phyloP scores from a whole-genome alignment of 148 eudicot genomes.

The Rheum nobile region DNA sequence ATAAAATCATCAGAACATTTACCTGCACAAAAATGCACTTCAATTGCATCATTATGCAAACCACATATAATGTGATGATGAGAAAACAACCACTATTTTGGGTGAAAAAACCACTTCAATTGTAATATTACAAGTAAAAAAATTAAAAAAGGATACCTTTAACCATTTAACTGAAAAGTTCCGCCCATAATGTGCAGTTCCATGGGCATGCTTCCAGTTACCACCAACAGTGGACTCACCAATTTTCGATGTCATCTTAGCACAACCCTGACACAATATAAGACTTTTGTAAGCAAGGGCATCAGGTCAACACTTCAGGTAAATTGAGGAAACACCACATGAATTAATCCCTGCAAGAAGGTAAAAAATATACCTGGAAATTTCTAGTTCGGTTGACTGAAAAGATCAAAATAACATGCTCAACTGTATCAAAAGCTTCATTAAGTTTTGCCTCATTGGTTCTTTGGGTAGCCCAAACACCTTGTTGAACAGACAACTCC shows the following conservation, averaged over 20 bases:
- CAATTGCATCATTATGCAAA: background rate
- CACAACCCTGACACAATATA: slow-evolving; percentile 68
- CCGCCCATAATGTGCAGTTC: slow-evolving; percentile 95
- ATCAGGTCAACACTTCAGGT: background rate
- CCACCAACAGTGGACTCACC: slow-evolving; percentile 90
- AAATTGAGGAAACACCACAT: background rate
- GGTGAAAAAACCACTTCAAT: background rate
- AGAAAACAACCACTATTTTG: background rate
- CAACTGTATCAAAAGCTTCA: slow-evolving; percentile 96
- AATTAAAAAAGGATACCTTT: slow-evolving; percentile 36
- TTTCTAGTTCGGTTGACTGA: slow-evolving; percentile 92
- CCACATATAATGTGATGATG: background rate
- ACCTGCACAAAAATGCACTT: background rate
- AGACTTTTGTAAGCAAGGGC: background rate
- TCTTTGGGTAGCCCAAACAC: slow-evolving; percentile 99
- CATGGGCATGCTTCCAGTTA: slow-evolving; percentile 97
- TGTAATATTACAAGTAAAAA: slow-evolving; percentile 1
- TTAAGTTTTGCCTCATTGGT: slow-evolving; percentile 97
- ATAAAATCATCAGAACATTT: background rate
- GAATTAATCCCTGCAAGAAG: background rate
- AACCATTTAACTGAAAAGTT: slow-evolving; percentile 94
- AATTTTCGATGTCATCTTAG: slow-evolving; percentile 90
- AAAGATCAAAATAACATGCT: slow-evolving; percentile 85
- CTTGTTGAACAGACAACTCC: slow-evolving; percentile 96
- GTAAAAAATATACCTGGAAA: slow-evolving; percentile 65